A percentile compares a stretch with the other conserved stretches of the same genome.
These are phyloP conservation scores for Mycena olivaceomarginata DNA, from an alignment of 768 basidiomycete genomes.

Conservation along the genomic window DNA sequence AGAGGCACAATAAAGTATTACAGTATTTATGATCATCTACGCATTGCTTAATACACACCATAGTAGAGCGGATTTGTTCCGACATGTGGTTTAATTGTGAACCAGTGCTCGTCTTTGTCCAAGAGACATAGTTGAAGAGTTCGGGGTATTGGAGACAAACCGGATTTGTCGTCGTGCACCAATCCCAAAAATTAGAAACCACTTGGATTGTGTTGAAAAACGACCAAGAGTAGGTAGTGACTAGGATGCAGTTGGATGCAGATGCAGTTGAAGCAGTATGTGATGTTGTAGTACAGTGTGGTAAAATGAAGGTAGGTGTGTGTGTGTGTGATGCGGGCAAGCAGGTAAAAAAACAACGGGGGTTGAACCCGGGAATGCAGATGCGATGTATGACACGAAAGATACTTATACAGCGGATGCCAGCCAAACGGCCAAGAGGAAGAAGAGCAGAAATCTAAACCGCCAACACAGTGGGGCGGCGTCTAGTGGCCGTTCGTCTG, in stretches of 20 bases:
- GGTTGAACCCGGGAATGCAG: conserved; percentile 87
- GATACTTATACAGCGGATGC: conserved; percentile 34
- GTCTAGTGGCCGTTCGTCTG: conserved; percentile 64
- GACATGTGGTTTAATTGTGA: no score
- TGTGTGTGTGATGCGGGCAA: conserved; percentile 3
- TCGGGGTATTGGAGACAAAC: background rate
- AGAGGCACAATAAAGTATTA: background rate
- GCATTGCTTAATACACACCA: background rate
- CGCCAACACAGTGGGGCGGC: conserved; percentile 34
- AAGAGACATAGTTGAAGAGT: background rate
- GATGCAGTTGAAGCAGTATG: conserved; percentile 79
- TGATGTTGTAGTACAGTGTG: conserved; percentile 43
- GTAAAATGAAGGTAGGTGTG: conserved; percentile 35
- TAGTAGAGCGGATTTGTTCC: background rate
- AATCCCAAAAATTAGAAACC: conserved; percentile 5
- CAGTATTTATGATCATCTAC: background rate
- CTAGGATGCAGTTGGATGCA: conserved; percentile 7
- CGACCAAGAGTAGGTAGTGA: background rate
- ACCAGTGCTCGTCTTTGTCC: background rate
- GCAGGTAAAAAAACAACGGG: conserved; percentile 73
- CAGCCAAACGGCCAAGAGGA: conserved; percentile 34
- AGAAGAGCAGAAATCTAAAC: conserved; percentile 41
- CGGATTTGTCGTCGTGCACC: background rate
- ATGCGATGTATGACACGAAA: conserved; percentile 45
- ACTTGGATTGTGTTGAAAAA: conserved; percentile 12